Conservation (phyloP, 805 yeast genomes). For the Candida sanyiensis region DNA sequence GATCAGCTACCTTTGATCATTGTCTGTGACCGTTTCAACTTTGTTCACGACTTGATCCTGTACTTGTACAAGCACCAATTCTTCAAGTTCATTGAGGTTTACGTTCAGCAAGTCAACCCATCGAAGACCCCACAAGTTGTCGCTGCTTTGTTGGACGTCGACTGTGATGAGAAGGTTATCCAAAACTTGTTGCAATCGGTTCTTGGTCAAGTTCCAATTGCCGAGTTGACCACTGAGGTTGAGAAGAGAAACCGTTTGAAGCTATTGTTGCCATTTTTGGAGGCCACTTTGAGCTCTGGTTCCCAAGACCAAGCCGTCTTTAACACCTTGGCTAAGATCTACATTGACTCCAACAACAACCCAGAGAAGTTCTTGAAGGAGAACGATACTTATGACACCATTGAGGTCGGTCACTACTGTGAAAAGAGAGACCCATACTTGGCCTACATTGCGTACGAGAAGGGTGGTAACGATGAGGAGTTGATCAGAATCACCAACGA, state of each 20-base stretch:
- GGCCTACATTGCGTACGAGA: constrained; percentile 96
- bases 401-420: constrained; percentile 95
- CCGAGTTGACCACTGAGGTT: constrained; percentile 84
- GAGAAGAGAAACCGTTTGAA: constrained; percentile 95
- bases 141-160: constrained; percentile 94
- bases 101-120: constrained; percentile 97
- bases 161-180: constrained; percentile 88
- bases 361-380: constrained; percentile 96
- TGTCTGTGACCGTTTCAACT: constrained; percentile 89
- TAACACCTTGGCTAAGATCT: constrained; percentile 94
- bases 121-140: constrained; percentile 93
- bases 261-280: constrained; percentile 86
- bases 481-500: constrained; percentile 90
- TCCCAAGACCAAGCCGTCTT: constrained; percentile 84
- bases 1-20: constrained; percentile 95
- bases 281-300: constrained; percentile 78
- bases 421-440: constrained; percentile 98
- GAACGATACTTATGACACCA: constrained; percentile 84
- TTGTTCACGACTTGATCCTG: constrained; percentile 87
- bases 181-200: constrained; percentile 77
- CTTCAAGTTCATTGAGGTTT: constrained; percentile 94
- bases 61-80: constrained; percentile 93
- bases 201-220: constrained; percentile 90
- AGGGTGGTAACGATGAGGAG: constrained; percentile 89
- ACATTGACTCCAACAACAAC: constrained; percentile 94